Percentiles rank a stretch among this genome's conserved stretches.
These are phyloP conservation scores for Friedmanniomyces endolithicus DNA, from an alignment of 495 filamentous ascomycete genomes.

Conservation along the genomic window DNA sequence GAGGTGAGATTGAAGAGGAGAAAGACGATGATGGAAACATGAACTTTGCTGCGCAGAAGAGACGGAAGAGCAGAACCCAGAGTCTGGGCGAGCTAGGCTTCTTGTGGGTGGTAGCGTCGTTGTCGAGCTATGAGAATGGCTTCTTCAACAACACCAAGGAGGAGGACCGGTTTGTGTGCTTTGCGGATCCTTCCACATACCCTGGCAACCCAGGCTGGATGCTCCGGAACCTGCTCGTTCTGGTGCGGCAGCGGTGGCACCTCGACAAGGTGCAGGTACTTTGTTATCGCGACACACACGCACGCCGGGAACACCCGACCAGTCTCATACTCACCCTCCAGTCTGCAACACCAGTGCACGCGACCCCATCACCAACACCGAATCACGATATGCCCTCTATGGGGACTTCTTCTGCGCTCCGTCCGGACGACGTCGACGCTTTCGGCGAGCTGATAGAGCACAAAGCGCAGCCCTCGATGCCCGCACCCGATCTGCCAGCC, in stretches of 20 bases:
- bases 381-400: constrained; percentile 16
- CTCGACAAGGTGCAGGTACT: constrained; percentile 68
- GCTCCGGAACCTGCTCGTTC: constrained; percentile 73
- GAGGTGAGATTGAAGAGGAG: constrained; percentile 20
- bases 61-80: constrained; percentile 28
- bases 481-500: constrained; percentile 15
- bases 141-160: constrained; percentile 64
- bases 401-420: constrained; percentile 3
- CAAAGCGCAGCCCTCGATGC: constrained; percentile 6
- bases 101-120: constrained; percentile 59
- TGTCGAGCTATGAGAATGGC: constrained; percentile 68
- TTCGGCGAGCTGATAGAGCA: constrained; percentile 14
- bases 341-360: constrained; percentile 32
- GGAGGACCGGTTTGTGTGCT: constrained; percentile 67
- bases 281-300: constrained; percentile 77
- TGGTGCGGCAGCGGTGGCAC: constrained; percentile 72
- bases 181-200: constrained; percentile 88
- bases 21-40: constrained; percentile 17
- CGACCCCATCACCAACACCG: constrained; percentile 13
- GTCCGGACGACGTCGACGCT: constrained; percentile 14
- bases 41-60: constrained; percentile 23
- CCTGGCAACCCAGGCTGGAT: constrained; percentile 79
- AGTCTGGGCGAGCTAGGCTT: constrained; percentile 40
- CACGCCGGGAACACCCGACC: constrained; percentile 59
- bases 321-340: constrained; percentile 64